These are phyloP conservation scores for Plasmodium ovale DNA, from an alignment of 169 alveolate genomes.

Conservation along the genomic window DNA sequence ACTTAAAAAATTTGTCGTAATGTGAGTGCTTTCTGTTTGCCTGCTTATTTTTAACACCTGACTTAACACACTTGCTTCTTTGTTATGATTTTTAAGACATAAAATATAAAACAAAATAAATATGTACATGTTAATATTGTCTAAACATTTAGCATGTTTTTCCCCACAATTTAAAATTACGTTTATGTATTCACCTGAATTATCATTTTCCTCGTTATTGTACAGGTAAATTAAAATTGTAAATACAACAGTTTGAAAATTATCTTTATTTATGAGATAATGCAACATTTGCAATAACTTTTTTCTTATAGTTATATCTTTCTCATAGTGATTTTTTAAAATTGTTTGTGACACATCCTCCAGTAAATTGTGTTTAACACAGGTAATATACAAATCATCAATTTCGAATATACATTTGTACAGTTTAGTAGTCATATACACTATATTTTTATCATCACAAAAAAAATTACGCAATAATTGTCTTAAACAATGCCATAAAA, in stretches of 20 bases:
- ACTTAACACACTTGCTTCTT: not conserved
- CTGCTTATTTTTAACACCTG: conserved; percentile 10
- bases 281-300: conserved; percentile 18
- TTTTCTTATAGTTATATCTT: conserved; percentile 35
- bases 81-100: conserved; percentile 46
- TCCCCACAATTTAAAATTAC: conserved; percentile 30
- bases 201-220: not conserved
- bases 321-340: conserved; percentile 15
- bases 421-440: conserved; percentile 16
- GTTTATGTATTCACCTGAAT: conserved; percentile 35
- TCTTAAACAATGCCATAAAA: conserved; percentile 23
- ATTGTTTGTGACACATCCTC: conserved; percentile 4
- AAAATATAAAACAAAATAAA: conserved; percentile 44
- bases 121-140: conserved; percentile 18
- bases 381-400: conserved; percentile 7
- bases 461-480: conserved; percentile 13
- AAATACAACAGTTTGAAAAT: conserved; percentile 16
- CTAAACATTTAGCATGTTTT: not conserved
- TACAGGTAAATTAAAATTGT: conserved; percentile 4
- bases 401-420: conserved; percentile 3
- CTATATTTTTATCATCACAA: conserved; percentile 44
- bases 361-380: not conserved
- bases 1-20: conserved; percentile 48
- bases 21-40: not conserved
- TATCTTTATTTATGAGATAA: conserved; percentile 32